A percentile compares a stretch with the other conserved stretches of the same genome.
Conservation (phyloP, 2,329 filamentous ascomycete genomes). For the Leptographium wingfieldii region DNA sequence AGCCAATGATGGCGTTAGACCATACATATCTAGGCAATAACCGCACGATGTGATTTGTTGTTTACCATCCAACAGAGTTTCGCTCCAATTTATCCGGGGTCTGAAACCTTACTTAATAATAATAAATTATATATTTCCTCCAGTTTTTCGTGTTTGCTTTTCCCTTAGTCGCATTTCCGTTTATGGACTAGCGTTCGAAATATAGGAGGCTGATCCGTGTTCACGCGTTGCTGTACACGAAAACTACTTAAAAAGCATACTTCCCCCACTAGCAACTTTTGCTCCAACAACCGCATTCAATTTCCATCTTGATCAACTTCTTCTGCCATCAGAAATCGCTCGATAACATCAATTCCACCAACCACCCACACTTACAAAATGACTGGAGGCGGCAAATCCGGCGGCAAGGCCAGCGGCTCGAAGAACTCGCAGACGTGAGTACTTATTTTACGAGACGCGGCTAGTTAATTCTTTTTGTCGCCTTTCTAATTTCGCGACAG, state of each 20-base stretch:
- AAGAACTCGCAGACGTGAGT: conserved; percentile 99
- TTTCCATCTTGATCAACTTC: conserved; percentile 22
- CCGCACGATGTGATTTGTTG: neutral
- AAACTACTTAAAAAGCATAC: conserved; percentile 44
- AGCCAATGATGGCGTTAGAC: too few species aligned
- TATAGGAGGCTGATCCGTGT: conserved; percentile 35
- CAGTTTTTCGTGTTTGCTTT: conserved; percentile 3
- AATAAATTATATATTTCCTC: neutral
- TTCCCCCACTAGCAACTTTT: conserved; percentile 27
- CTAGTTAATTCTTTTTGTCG: conserved; percentile 1
- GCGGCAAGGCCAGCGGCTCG: conserved; percentile 97
- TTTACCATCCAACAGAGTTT: neutral
- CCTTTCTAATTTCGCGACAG: conserved; percentile 39
- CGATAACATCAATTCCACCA: conserved; percentile 14
- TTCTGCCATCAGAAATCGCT: conserved; percentile 16
- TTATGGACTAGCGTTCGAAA: conserved; percentile 20
- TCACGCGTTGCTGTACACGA: conserved; percentile 28
- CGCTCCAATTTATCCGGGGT: neutral
- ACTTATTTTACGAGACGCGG: too few species aligned
- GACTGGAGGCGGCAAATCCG: conserved; percentile 99
- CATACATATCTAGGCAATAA: neutral
- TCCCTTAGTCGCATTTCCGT: conserved; percentile 7
- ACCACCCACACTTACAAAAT: conserved; percentile 56
- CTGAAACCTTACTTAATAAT: neutral
- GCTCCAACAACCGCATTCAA: conserved; percentile 23